Base-by-base conservation (phyloP, 1,139 yeast genomes). In the Pneumocystis jirovecii region DNA sequence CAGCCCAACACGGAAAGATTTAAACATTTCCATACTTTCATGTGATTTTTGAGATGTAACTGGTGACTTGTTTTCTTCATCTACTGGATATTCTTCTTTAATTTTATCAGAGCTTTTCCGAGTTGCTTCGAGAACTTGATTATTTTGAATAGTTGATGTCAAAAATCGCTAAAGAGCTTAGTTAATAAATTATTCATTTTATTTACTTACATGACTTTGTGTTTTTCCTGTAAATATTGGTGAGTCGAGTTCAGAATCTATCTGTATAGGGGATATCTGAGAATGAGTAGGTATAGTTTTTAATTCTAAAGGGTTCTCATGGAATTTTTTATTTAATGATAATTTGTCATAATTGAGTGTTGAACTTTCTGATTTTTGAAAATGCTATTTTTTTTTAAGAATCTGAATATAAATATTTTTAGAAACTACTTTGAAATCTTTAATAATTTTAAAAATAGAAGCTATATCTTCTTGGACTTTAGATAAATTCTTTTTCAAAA, bases 1-100 rank as follows among this genome's bases (percentile, higher is more conserved):
- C 34, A 90, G 85, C 2, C 95, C 86, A 0, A 96, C 96, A 64
- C 95, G 79, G 68, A 91, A 78, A 70, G 89, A 95, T 71, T 89
- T 89, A 71, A 90, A 80, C 0, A 96, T 95, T 71, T 91, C 96
- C 17, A 70, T 66, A 17, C 60, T 31, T 29, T 57, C 34, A 62
- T 66, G 42, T 50, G 59, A 21, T 12, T 50, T 50, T 25, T 50
- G 29, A 50, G n/a, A 25, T 10, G 17, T 50, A 12, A 50, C 44
- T 60, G 57, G 39, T 21, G 45, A 61, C 61, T 64, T 61, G 7
- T 59, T 61, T 12, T 61, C 64, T 15, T 39, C 40, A n/a, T 63
- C 64, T 44, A 45, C 12, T 10, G n/a, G 7, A 5, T 1, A 50
- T 25, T 50, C 56, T 19, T 21, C 31, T 17, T 50, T 50, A 17